Evolutionary conservation across 2,329 filamentous ascomycete species (phyloP), one percentile per base, ranked within the genome.

Genomic region (Aurifilum marmelostoma): DNA sequence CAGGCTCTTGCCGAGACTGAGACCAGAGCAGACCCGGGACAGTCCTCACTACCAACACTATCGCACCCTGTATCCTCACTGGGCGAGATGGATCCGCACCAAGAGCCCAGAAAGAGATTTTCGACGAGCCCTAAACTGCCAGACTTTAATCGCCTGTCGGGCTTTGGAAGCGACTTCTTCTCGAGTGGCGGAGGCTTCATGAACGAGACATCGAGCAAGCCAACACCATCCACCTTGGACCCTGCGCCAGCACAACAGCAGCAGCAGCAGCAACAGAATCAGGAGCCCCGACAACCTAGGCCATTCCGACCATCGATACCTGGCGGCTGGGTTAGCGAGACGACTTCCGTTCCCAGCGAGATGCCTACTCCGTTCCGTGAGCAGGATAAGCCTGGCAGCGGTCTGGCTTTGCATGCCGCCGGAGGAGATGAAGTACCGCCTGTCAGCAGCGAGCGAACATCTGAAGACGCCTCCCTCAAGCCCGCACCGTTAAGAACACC

Each of bases 151-250:
- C 85, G 88, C 34, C 80, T 90, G 79, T 90, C 88, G 56, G 82
- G 82, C 1, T 90, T 90, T 75, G 87, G 87, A 1, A 80, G 85
- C 56, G 87, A 89, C 69, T 80, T 90, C 58, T 89, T 89, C 71
- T 82, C 83, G 6, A 72, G 74, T 21, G 72, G 78, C 21, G 67
- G 74, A 8, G 71, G 71, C 16, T 74, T 77, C 14, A 65, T 74
- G 21, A 63, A 73, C 24, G 72, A 73, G 16, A 76, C 77, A 14
- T 60, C 12, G 32, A 41, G 18, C 37, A 65, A 37, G 52, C 61
- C 27, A 66, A 43, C 52, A 21, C 16, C 5, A 11, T 11, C 37
- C 6, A 12, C 37, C 37, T 7, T 39, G 37, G 37, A 39, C 37
- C 2, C 37, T 39, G 9, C 37, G 37, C 11, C 37, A 11, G 11